phyloP scores from a whole-genome alignment of 1,284 basidiomycete genomes.

The Athelia psychrophila region DNA sequence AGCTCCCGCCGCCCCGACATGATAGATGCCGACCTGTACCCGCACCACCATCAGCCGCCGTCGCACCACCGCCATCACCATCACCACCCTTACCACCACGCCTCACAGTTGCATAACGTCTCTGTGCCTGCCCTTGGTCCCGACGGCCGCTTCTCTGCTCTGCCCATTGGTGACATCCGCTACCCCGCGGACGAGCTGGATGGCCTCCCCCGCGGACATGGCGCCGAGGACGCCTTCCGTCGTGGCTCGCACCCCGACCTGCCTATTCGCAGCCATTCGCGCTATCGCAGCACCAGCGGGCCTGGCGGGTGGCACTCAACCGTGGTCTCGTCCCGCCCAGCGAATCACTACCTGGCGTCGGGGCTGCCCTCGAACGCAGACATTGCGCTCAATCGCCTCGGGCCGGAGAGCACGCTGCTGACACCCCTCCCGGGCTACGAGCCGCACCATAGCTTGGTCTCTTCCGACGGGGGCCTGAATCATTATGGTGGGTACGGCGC shows the following conservation, averaged over 20 bases:
- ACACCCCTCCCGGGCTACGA: constrained; percentile 47
- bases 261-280: neutral
- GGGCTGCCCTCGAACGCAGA: constrained; percentile 35
- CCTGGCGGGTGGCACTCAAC: neutral
- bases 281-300: neutral
- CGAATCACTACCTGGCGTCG: constrained; percentile 5
- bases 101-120: constrained; percentile 3
- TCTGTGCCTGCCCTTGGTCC: neutral
- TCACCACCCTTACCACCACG: constrained; percentile 8
- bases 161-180: neutral
- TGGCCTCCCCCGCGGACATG: neutral
- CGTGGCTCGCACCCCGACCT: constrained; percentile 1
- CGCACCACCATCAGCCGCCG: neutral
- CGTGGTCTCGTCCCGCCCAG: constrained; percentile 2
- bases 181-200: neutral
- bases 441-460: constrained; percentile 13
- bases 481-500: neutral
- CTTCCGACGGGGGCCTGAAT: neutral
- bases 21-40: neutral
- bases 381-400: neutral
- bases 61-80: neutral
- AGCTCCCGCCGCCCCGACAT: neutral
- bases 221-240: neutral
- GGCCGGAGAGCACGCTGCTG: constrained; percentile 39
- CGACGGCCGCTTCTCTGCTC: neutral